Base-by-base conservation (phyloP, 352 stramenopile species). In the Phytophthora sp. region DNA sequence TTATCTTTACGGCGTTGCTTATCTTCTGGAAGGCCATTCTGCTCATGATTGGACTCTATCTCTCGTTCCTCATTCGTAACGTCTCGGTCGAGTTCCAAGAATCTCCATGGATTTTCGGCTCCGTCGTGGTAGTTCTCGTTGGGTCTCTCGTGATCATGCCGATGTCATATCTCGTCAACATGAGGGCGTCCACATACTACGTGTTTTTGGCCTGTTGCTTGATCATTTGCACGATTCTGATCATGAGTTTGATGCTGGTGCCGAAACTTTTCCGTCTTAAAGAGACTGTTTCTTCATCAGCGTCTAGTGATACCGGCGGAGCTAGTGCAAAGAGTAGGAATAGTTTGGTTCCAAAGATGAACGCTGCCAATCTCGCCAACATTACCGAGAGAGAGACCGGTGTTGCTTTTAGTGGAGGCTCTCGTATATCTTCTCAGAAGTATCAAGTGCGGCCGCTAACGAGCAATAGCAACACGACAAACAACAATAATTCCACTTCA, bases 81-180 rank as follows among this genome's bases (percentile, higher is more conserved):
- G 79, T 86, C 12, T 87, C 79, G 31, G 57, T 70, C 0, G 80
- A 90, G 49, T 90, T 90, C 51, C 83, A 91, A 41, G 83, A 91
- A 30, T 77, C 80, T 13, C 69, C 83, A 47, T 89, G 83, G 83
- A 89, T 86, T 29, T 83, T 89, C 49, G 70, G 58, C 2, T 85
- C 83, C 0, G 67, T 74, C 0, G 5, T 81, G 0, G 62, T 90
- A 3, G 80, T 93, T 27, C 57, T 91, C 6, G 63, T 84, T 2
- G 79, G 66, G 13, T 71, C 66, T 24, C 45, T 88, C 21, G 50
- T 90, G n/a, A 67, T 87, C 31, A 49, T 86, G 23, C 77, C 77
- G 9, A 65, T 90, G 41, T 65, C 70, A 21, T 90, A 88, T 42
- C 23, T 87, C 2, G 71, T 87, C 2, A 24, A 82, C 6, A 65